A percentile compares a stretch with the other conserved stretches of the same genome.
Evolutionary conservation across 108 stramenopile species (phyloP).

Genomic region (Cyclotella baltica): DNA sequence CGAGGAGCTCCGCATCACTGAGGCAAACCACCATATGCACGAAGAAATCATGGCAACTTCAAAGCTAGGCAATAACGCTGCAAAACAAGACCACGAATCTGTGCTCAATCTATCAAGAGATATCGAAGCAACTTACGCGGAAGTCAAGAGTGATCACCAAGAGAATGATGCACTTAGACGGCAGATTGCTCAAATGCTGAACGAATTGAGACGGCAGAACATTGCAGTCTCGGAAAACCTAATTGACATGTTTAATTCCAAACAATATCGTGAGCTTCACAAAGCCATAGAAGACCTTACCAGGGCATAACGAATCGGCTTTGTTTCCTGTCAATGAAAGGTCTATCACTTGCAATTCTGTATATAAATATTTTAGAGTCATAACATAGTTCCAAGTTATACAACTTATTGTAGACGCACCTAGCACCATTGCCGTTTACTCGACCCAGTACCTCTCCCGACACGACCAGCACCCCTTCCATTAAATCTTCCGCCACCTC

Average conservation of each 20-base stretch:
- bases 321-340: too few relatives aligned
- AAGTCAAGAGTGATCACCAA: not conserved
- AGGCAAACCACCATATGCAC: not conserved
- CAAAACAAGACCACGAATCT: slow-evolving; percentile 3
- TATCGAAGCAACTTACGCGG: not conserved
- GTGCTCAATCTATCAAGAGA: not conserved
- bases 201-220: not conserved
- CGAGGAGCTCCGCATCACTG: not conserved
- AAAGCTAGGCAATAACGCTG: not conserved
- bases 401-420: too few relatives aligned
- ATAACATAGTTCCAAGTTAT: too few relatives aligned
- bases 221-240: not conserved
- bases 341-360: too few relatives aligned
- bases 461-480: not conserved
- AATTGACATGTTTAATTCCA: not conserved
- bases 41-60: not conserved
- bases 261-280: too few relatives aligned
- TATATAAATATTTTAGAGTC: too few relatives aligned
- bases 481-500: slow-evolving; percentile 8
- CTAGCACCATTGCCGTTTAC: slow-evolving; percentile 45
- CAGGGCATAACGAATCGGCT: too few relatives aligned
- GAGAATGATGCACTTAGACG: slow-evolving; percentile 9
- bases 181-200: slow-evolving; percentile 11
- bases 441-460: slow-evolving; percentile 14
- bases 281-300: too few relatives aligned